Conservation (phyloP, 148 eudicot genomes). For the Chenopodium suecicum region DNA sequence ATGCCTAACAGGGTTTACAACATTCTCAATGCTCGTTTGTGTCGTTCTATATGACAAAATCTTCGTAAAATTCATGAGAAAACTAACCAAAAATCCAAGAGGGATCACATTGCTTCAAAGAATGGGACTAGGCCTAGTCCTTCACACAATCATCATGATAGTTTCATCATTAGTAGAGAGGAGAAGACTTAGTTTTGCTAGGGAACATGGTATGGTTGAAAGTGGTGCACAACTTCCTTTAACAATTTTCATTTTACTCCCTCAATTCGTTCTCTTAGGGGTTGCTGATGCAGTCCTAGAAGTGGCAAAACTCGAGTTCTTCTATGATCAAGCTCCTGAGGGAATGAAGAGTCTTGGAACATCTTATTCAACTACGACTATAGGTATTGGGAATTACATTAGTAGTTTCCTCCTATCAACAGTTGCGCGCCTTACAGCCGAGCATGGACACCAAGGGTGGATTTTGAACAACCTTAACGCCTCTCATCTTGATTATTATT, state of each 20-base stretch:
- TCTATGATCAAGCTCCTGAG: constrained; percentile 88
- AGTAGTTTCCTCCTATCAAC: constrained; percentile 63
- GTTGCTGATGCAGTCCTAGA: constrained; percentile 68
- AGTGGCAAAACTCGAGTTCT: constrained; percentile 72
- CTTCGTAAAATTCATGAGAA: constrained; percentile 44
- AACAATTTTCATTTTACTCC: constrained; percentile 59
- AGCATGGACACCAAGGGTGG: constrained; percentile 63
- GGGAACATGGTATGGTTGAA: constrained; percentile 42
- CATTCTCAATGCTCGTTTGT: constrained; percentile 59
- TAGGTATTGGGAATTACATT: constrained; percentile 65
- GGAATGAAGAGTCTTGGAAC: constrained; percentile 85
- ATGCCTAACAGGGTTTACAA: constrained; percentile 54
- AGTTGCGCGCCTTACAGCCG: constrained; percentile 45
- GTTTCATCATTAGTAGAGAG: constrained; percentile 49
- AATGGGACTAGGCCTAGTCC: constrained; percentile 65
- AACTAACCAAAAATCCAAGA: constrained; percentile 65
- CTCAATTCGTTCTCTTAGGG: constrained; percentile 73
- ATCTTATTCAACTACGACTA: constrained; percentile 53
- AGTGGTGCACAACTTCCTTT: constrained; percentile 54
- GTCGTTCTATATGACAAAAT: constrained; percentile 60
- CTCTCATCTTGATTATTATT: constrained; percentile 76
- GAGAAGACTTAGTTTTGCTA: constrained; percentile 52
- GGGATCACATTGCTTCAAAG: constrained; percentile 71
- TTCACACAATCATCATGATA: constrained; percentile 55
- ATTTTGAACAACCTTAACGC: constrained; percentile 69